Evolutionary conservation across 805 yeast species (phyloP).

Genomic region (Lipomyces sp.): DNA sequence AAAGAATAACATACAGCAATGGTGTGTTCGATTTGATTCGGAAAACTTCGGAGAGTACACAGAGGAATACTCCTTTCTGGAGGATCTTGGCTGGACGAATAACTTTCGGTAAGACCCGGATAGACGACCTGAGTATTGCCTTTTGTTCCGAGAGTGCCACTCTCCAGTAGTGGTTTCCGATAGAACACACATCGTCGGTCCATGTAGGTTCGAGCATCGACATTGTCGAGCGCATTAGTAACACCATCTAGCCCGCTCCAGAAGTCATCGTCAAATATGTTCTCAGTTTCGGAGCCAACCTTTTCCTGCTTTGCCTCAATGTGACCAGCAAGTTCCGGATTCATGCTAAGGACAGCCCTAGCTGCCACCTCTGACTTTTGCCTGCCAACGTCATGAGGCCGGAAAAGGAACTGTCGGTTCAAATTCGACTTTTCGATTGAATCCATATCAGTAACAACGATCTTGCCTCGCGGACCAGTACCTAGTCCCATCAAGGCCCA

Average conservation of each 20-base stretch:
- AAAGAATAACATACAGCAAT: slow-evolving; percentile 58
- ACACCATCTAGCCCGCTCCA: slow-evolving; percentile 87
- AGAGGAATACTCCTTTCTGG: slow-evolving; percentile 97
- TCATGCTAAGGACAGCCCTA: slow-evolving; percentile 79
- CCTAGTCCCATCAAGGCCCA: slow-evolving; percentile 98
- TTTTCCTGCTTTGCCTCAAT: slow-evolving; percentile 80
- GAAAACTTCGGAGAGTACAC: slow-evolving; percentile 96
- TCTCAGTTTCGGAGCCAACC: slow-evolving; percentile 92
- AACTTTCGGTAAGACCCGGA: slow-evolving; percentile 92
- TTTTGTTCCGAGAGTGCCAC: slow-evolving; percentile 97
- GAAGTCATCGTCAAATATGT: slow-evolving; percentile 79
- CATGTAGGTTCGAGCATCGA: slow-evolving; percentile 96
- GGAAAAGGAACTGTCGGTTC: slow-evolving; percentile 93
- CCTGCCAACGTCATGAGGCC: slow-evolving; percentile 92
- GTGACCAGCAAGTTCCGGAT: slow-evolving; percentile 78
- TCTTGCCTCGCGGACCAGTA: slow-evolving; percentile 85
- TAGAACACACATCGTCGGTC: slow-evolving; percentile 95
- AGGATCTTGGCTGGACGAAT: slow-evolving; percentile 96
- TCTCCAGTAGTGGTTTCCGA: slow-evolving; percentile 87
- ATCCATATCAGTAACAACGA: slow-evolving; percentile 89
- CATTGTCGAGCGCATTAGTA: slow-evolving; percentile 95
- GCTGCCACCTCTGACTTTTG: slow-evolving; percentile 92
- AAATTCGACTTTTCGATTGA: slow-evolving; percentile 93
- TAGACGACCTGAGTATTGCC: slow-evolving; percentile 97
- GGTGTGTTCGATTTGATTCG: slow-evolving; percentile 97